phyloP scores from a whole-genome alignment of 352 stramenopile genomes.

The Globisporangium spinosum region DNA sequence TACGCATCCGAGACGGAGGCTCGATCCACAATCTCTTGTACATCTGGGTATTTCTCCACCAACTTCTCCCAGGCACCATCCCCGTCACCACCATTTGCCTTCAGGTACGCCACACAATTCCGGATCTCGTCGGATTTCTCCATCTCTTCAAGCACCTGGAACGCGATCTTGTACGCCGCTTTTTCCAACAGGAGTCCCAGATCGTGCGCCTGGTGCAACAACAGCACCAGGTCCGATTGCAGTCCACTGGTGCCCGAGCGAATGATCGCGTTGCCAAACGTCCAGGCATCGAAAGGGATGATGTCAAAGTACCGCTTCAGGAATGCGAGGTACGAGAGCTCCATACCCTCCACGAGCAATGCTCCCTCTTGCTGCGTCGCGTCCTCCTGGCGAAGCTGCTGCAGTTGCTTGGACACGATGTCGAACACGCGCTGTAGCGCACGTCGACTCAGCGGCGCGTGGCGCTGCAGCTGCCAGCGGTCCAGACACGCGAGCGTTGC shows the following conservation, averaged over 20 bases:
- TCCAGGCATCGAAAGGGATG: slow-evolving; percentile 47
- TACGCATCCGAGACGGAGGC: neutral
- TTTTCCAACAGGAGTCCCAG: slow-evolving; percentile 35
- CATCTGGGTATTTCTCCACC: slow-evolving; percentile 34
- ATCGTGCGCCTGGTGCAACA: slow-evolving; percentile 39
- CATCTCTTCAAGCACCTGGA: slow-evolving; percentile 36
- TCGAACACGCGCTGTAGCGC: slow-evolving; percentile 55
- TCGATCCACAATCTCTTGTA: slow-evolving; percentile 27
- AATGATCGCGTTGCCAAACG: slow-evolving; percentile 47
- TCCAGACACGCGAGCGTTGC: slow-evolving; percentile 60
- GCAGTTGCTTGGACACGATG: slow-evolving; percentile 50
- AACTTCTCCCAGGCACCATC: slow-evolving; percentile 25
- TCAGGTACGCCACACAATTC: slow-evolving; percentile 18
- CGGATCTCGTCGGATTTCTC: slow-evolving; percentile 27
- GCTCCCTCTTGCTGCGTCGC: neutral
- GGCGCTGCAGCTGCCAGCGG: slow-evolving; percentile 46
- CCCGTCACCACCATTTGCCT: slow-evolving; percentile 26
- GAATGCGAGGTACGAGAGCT: slow-evolving; percentile 57
- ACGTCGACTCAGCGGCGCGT: slow-evolving; percentile 40
- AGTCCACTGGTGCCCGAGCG: slow-evolving; percentile 43
- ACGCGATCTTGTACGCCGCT: slow-evolving; percentile 41
- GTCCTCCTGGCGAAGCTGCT: slow-evolving; percentile 27
- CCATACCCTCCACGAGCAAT: slow-evolving; percentile 39
- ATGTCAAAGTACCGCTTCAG: slow-evolving; percentile 49
- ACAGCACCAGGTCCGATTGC: slow-evolving; percentile 35